Percentiles rank a stretch among this genome's conserved stretches.
phyloP scores from a whole-genome alignment of 2,329 filamentous ascomycete species.

The Coniella vitis region DNA sequence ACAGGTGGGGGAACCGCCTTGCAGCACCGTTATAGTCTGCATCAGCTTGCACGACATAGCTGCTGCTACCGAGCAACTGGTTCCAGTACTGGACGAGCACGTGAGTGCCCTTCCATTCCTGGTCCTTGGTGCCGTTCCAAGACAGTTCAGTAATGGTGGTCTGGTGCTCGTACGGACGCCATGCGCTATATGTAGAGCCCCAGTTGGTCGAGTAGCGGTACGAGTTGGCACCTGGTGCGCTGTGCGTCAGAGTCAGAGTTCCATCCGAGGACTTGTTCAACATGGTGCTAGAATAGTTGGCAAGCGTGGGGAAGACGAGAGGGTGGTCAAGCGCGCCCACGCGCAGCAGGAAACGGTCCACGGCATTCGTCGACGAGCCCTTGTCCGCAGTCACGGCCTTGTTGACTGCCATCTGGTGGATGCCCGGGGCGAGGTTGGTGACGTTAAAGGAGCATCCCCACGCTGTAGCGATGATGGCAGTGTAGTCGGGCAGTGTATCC shows the following conservation, averaged over 20 bases:
- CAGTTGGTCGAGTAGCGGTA: constrained; percentile 57
- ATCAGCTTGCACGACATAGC: constrained; percentile 54
- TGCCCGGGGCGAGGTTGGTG: constrained; percentile 44
- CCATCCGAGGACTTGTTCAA: constrained; percentile 31
- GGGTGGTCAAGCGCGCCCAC: constrained; percentile 51
- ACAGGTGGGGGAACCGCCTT: constrained; percentile 54
- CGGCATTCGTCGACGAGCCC: constrained; percentile 39
- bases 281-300: constrained; percentile 47
- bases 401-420: constrained; percentile 49
- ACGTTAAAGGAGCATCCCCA: constrained; percentile 37
- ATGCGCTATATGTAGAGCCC: constrained; percentile 52
- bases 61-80: constrained; percentile 49
- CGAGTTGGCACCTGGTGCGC: constrained; percentile 51
- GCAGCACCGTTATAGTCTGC: constrained; percentile 29
- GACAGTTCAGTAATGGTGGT: constrained; percentile 40
- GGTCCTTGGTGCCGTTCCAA: constrained; percentile 49
- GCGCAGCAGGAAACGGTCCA: constrained; percentile 51
- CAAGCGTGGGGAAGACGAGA: constrained; percentile 45
- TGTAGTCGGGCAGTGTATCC: constrained; percentile 26
- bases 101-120: constrained; percentile 56
- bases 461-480: constrained; percentile 43
- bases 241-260: constrained; percentile 42
- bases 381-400: constrained; percentile 40
- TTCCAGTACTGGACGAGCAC: constrained; percentile 57
- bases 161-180: constrained; percentile 46